These are phyloP conservation scores for California macrophylla DNA, from an alignment of 441 rosid genomes.

Conservation along the genomic window DNA sequence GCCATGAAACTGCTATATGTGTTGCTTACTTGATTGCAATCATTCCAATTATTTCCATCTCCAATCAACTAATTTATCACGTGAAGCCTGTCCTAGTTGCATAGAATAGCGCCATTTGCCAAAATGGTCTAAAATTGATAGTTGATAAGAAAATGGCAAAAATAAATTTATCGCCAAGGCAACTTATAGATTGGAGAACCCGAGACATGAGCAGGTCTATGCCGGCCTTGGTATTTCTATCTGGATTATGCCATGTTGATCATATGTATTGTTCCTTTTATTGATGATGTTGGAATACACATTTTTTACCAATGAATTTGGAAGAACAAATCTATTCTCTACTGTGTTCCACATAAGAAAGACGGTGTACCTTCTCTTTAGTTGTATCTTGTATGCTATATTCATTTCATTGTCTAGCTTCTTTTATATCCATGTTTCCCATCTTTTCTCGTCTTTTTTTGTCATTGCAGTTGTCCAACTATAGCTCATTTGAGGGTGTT, in stretches of 20 bases:
- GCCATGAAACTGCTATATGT: neutral
- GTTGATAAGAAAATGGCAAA: neutral
- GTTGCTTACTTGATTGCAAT: neutral
- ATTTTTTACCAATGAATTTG: neutral
- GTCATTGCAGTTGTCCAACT: constrained; percentile 46
- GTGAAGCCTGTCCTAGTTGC: neutral
- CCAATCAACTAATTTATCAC: neutral
- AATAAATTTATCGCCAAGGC: neutral
- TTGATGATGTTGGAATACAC: neutral
- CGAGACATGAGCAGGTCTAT: neutral
- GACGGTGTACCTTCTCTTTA: neutral
- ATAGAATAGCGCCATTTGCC: neutral
- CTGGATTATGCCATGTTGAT: neutral
- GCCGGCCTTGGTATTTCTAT: neutral
- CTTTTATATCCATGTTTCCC: neutral
- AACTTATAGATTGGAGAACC: neutral
- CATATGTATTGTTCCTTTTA: neutral
- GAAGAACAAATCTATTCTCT: neutral
- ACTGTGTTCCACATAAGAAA: neutral
- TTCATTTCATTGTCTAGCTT: neutral
- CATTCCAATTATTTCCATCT: neutral
- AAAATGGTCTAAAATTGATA: neutral
- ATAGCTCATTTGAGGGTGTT: constrained; percentile 63
- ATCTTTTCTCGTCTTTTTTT: constrained; percentile 10
- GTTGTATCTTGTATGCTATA: neutral